Conservation (phyloP, 768 basidiomycete species). For the Hemileccinum rubropunctum region DNA sequence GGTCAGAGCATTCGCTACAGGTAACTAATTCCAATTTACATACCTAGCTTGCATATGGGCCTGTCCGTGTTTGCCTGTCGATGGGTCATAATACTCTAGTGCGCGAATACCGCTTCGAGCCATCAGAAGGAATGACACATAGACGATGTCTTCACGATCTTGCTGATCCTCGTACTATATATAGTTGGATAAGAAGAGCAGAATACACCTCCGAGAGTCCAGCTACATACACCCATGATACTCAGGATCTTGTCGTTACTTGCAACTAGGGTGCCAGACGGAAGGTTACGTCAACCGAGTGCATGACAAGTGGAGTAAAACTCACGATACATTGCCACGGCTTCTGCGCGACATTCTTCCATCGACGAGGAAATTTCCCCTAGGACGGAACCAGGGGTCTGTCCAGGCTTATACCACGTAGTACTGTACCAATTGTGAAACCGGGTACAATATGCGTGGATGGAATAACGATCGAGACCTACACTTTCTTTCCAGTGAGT, state of each 20-base stretch:
- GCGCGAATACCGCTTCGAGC: constrained; percentile 78
- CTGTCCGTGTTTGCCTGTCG: constrained; percentile 79
- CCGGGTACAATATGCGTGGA: not conserved
- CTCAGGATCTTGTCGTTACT: constrained; percentile 73
- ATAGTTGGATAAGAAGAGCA: not conserved
- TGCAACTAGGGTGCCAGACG: constrained; percentile 45
- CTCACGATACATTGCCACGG: constrained; percentile 78
- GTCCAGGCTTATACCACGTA: constrained; percentile 88
- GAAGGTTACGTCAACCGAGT: not conserved
- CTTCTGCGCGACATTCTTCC: constrained; percentile 92
- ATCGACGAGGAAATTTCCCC: constrained; percentile 88
- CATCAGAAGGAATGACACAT: constrained; percentile 81
- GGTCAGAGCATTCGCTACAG: not conserved
- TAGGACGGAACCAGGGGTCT: constrained; percentile 77
- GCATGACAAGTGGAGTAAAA: not conserved
- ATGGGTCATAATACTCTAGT: constrained; percentile 81
- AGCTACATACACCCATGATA: constrained; percentile 67
- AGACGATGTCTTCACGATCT: constrained; percentile 76
- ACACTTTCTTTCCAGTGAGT: constrained; percentile 75
- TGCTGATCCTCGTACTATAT: constrained; percentile 61
- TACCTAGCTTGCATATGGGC: constrained; percentile 91
- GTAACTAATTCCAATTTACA: constrained; percentile 11
- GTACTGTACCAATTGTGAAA: constrained; percentile 38
- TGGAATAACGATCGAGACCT: constrained; percentile 16
- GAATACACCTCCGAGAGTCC: not conserved